Conservation (phyloP, 2,329 filamentous ascomycete species). For the Penicillium sp. region DNA sequence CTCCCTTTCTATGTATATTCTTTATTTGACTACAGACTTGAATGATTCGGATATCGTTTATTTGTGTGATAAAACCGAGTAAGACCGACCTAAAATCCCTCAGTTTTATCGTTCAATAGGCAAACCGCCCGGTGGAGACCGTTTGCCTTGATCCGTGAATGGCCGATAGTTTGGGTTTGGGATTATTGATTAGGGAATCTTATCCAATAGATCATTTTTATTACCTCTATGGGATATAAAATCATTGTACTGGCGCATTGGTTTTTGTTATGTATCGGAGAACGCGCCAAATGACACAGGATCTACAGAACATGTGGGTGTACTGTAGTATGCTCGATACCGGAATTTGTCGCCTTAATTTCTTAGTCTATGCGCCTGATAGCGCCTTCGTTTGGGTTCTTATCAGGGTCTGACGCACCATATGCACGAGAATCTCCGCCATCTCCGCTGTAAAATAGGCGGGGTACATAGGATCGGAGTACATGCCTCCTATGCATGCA, state of each 20-base stretch:
- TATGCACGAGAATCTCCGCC: constrained; percentile 8
- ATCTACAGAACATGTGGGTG: not conserved
- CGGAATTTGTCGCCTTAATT: not conserved
- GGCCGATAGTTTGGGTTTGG: not conserved
- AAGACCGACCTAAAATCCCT: not conserved
- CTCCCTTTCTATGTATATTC: not conserved
- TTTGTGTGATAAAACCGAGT: not conserved
- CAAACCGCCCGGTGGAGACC: not conserved
- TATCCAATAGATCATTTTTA: not conserved
- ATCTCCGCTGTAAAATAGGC: constrained; percentile 8
- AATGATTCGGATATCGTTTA: not conserved
- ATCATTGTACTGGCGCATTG: not conserved
- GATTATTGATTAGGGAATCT: not conserved
- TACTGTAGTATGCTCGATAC: not conserved
- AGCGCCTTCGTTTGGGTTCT: not conserved
- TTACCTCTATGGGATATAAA: not conserved
- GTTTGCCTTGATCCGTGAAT: not conserved
- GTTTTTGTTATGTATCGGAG: not conserved
- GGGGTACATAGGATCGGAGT: constrained; percentile 10
- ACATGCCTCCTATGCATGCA: constrained; percentile 1
- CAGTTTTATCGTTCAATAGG: not conserved
- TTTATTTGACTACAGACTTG: no score
- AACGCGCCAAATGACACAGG: not conserved
- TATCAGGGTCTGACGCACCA: not conserved
- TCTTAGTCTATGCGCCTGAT: not conserved